These are phyloP conservation scores for Forsythia suspensa DNA, from an alignment of 257 asterid species.

Conservation along the genomic window DNA sequence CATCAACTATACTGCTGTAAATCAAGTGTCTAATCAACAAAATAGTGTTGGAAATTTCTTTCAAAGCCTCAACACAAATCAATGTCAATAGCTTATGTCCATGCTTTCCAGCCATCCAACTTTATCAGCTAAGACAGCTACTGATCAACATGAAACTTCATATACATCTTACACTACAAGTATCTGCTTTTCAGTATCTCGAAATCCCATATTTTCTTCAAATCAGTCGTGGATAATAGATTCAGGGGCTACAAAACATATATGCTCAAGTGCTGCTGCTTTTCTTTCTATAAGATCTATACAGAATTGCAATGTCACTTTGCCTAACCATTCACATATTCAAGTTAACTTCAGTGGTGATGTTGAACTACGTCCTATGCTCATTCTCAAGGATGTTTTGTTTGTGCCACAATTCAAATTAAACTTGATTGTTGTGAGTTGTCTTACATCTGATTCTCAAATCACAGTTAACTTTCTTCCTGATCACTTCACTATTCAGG, in stretches of 20 bases:
- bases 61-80: neutral
- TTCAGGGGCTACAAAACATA: neutral
- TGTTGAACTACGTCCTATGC: too few relatives aligned
- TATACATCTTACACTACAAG: neutral
- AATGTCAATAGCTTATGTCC: neutral
- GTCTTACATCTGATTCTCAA: accelerated
- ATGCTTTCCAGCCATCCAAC: neutral
- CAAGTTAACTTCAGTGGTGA: too few relatives aligned
- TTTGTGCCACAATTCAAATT: too few relatives aligned
- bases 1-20: neutral
- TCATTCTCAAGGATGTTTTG: too few relatives aligned
- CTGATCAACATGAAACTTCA: neutral
- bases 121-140: accelerated
- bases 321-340: too few relatives aligned
- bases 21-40: neutral
- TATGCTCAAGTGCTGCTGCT: neutral
- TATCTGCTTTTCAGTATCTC: too few relatives aligned
- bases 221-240: accelerated
- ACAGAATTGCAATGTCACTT: too few relatives aligned
- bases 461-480: neutral
- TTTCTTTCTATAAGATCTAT: too few relatives aligned
- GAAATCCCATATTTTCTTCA: neutral
- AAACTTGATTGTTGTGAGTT: too few relatives aligned
- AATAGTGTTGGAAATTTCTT: too few relatives aligned
- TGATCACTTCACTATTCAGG: neutral